Conservation (phyloP, 129 eudicot species). For the Arctium lappa region DNA sequence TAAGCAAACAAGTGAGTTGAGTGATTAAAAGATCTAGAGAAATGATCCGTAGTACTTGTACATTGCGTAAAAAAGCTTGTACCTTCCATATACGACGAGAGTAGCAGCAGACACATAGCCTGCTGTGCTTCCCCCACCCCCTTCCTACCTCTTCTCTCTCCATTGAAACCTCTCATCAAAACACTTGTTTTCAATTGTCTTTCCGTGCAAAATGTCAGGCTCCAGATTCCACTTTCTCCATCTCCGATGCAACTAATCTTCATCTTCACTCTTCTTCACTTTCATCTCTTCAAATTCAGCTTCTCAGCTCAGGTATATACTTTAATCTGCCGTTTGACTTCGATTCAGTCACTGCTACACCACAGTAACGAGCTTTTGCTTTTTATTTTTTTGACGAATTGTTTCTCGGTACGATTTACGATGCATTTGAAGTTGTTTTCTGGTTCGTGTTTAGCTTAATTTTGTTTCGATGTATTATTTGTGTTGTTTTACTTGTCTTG, state of each 20-base stretch:
- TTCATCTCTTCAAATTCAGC: conserved; percentile 5
- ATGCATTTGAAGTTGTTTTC: neutral
- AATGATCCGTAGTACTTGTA: conserved; percentile 3
- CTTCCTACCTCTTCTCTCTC: conserved; percentile 24
- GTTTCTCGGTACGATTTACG: conserved; percentile 3
- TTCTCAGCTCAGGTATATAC: conserved; percentile 2
- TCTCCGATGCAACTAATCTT: conserved; percentile 28
- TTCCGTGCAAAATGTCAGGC: conserved; percentile 33
- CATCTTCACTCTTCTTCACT: conserved; percentile 18
- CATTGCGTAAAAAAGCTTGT: neutral
- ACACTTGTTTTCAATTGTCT: conserved; percentile 21
- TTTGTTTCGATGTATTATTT: conserved; percentile 2
- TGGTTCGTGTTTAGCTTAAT: conserved; percentile 11
- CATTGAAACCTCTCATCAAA: conserved; percentile 32
- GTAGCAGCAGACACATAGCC: conserved; percentile 35
- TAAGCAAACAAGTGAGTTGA: neutral
- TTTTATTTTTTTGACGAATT: neutral
- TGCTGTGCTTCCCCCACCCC: conserved; percentile 25
- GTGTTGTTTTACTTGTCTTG: neutral
- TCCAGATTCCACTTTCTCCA: conserved; percentile 30
- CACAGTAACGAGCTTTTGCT: neutral
- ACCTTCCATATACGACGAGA: conserved; percentile 27
- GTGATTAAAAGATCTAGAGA: conserved; percentile 23
- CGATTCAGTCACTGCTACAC: conserved; percentile 15
- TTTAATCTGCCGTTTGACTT: conserved; percentile 13